Base-by-base conservation (phyloP, 257 asterid species). In the Solanum lignicaule region DNA sequence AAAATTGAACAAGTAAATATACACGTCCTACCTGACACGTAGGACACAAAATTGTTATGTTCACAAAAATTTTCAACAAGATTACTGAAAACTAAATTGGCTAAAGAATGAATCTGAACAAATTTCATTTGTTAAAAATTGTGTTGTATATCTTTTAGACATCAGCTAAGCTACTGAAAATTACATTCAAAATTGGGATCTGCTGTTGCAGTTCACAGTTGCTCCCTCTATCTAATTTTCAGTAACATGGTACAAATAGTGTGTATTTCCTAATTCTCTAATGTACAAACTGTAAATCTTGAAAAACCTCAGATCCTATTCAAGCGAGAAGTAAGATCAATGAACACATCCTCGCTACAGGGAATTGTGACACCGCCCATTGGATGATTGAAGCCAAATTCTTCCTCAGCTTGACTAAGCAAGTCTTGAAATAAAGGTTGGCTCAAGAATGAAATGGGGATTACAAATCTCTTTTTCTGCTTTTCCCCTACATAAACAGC, bases 401-500 rank as follows among this genome's bases (percentile, higher is more conserved):
- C 91, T 87, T 85, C 87, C 55, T 93, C 94, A 2, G 92, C 93
- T 68, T 79, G 92, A 14, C 83, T 48, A 31, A 94, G 55, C 81
- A 94, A 71, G 9, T 90, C 91, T 79, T 89, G 96, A 73, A 94
- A 92, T 5, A 55, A 81, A 88, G 92, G 91, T 33, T 91, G 85
- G 36, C 93, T 89, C 87, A 92, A 88, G 86, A 87, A 90, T n/a
- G 91, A 69, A 10, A 92, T 35, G 11, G 92, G 89, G 52, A 90
- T 84, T 23, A 88, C 87, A 73, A 91, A 90, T 12, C 93, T 87
- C 83, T 88, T 91, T 87, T 87, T 91, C 29, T 93, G 81, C 20
- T 25, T 69, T 83, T 89, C 89, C 1, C 98, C 96, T 32, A 92
- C 96, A 83, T 93, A 94, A 21, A 94, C 92, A 14, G 91, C 95